Base-by-base conservation (phyloP, 2,329 filamentous ascomycete species). In the Periglandula ipomoeae region DNA sequence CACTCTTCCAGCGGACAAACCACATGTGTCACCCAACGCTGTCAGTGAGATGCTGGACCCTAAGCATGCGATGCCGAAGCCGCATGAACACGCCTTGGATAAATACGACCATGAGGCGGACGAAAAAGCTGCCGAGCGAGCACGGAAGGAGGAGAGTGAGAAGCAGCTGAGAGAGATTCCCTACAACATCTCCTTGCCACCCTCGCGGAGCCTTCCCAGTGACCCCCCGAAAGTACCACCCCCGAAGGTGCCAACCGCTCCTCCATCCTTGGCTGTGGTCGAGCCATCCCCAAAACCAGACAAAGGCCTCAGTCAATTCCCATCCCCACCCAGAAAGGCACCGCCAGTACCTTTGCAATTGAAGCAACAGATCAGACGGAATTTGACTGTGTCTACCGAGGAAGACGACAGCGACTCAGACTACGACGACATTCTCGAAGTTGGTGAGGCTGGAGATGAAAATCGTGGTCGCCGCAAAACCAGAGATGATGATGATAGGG, bases 321-420 rank as follows among this genome's bases (percentile, higher is more conserved):
- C 76, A 2, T 76, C 81, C 1, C 82, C 84, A 13, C 78, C 79
- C 44, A 79, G 90, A 51, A 96, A 95, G 64, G 80, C 84, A 5
- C 89, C 90, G 3, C 91, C 91, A 42, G 87, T 89, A 11, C 90
- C 91, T 2, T 67, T 97, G 47, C 84, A 90, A 60, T 73, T 97
- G 22, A 58, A 58, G 20, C 57, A 65, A 20, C 58, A 60, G 19
- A 47, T 50, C 37, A 53, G 58, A 26, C 55, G 48, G 2, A 54
- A 58, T 11, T 37, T 59, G 8, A 54, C 56, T 10, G 48, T 56
- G 15, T 51, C 57, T 1, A 50, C 55, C 4, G 79, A 84, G n/a
- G 81, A 83, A 11, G 75, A 78, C 2, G 78, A 81, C 32, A 83
- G 84, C 0, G 87, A 88, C 51, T 90, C 87, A 0, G 89, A 95